Evolutionary conservation across 2,329 filamentous ascomycete species (phyloP), one percentile per base, ranked within the genome.

Genomic region (Thelonectria rubi): DNA sequence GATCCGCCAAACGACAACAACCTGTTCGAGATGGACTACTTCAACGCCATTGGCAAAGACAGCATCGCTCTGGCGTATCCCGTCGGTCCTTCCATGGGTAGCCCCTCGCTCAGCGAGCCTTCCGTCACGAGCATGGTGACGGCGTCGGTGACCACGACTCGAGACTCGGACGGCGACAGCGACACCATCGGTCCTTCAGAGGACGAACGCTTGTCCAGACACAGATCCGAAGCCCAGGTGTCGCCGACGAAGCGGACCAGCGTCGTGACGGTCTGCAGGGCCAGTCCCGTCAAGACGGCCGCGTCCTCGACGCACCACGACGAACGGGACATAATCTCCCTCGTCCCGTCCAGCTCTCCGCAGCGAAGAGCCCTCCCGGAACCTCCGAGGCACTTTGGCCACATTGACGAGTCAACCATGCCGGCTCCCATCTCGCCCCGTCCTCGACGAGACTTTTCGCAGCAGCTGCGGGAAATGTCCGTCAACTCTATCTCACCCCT

Each of bases 291-390:
- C 12, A 37, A 37, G 32, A 71, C 65, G 1, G 50, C 21, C 10
- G 32, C 69, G 30, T 69, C 72, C 7, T 75, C 75, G 0, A 74
- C 74, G 32, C 72, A 75, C 1, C 76, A 73, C 42, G 73, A 73
- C 46, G 76, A 78, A 51, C 64, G 71, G 4, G 75, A 78, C 5
- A 71, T 78, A 51, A 32, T 78, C 20, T 69, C 71, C 2, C 63
- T 78, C 17, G 62, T 78, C 7, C 58, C 76, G 39, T 65, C 70
- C 0, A 69, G 59, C 32, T 58, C 68, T 2, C 54, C 69, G 1
- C 64, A 67, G 10, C 65, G 34, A 37, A 68, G 75, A 30, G 64
- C 66, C 14, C 67, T 78, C 17, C 75, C 77, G 3, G 56, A 67
- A 2, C 74, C 72, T 3, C 76, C 77, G 0, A 58, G 69, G 11